Evolutionary conservation across 2,329 filamentous ascomycete species (phyloP), one percentile per base, ranked within the genome.

Genomic region (Colletotrichum sp.): DNA sequence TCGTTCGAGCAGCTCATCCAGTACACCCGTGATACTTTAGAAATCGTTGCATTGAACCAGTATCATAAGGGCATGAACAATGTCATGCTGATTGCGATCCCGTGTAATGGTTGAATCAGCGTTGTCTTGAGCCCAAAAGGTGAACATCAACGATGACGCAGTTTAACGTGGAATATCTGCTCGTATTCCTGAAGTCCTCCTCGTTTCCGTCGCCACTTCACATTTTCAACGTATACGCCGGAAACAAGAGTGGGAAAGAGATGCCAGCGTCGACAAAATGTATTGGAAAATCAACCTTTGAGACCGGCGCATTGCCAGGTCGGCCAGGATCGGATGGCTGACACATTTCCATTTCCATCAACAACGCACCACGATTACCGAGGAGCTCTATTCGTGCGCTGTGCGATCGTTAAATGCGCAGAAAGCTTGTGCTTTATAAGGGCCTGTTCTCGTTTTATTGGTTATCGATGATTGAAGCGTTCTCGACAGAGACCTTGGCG

Each of bases 361-460:
- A n/a, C n/a, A n/a, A n/a, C n/a, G n/a, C n/a, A n/a, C n/a, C n/a
- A n/a, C n/a, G n/a, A n/a, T n/a, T n/a, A n/a, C n/a, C n/a, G n/a
- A n/a, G n/a, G n/a, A n/a, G n/a, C n/a, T n/a, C n/a, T n/a, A n/a
- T n/a, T n/a, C n/a, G n/a, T n/a, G n/a, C n/a, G n/a, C n/a, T n/a
- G n/a, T n/a, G n/a, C n/a, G n/a, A n/a, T n/a, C n/a, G n/a, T n/a
- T n/a, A n/a, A n/a, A n/a, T n/a, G n/a, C n/a, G n/a, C n/a, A 48
- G 6, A 4, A 22, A n/a, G 6, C 44, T 48, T 48, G n/a, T 22
- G 18, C n/a, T 22, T 13, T 13, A 48, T 2, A 22, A 22, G 6
- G 2, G 10, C 16, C 10, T 4, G 1, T 3, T 0, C 8, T 12
- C 1, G 44, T 6, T 22, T 6, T 2, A 6, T 22, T 22, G 10